phyloP scores from a whole-genome alignment of 2,329 filamentous ascomycete genomes.

The Hymenoscyphus linearis region DNA sequence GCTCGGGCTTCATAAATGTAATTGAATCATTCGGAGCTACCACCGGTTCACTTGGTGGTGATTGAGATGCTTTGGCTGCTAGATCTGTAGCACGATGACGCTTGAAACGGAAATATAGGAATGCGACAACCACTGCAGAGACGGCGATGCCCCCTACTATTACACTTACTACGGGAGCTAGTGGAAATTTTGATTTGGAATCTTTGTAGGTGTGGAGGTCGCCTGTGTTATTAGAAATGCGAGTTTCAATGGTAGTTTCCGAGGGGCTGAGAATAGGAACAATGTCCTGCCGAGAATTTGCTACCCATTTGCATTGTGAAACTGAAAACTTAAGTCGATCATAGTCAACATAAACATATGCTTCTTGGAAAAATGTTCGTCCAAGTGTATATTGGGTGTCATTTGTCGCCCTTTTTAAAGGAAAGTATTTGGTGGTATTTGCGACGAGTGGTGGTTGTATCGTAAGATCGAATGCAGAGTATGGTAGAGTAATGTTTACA shows the following conservation, averaged over 20 bases:
- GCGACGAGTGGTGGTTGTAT: conserved; percentile 30
- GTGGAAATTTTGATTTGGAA: background rate
- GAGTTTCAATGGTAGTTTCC: background rate
- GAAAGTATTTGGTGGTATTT: conserved; percentile 32
- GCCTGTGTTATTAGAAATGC: background rate
- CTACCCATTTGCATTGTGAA: conserved; percentile 33
- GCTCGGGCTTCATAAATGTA: conserved; percentile 4
- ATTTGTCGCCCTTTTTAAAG: conserved; percentile 32
- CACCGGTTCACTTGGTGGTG: background rate
- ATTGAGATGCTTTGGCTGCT: conserved; percentile 1
- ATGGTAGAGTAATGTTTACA: conserved; percentile 33
- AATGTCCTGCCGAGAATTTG: background rate
- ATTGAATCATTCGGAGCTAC: background rate
- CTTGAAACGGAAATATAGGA: conserved; percentile 2
- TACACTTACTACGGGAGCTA: conserved; percentile 5
- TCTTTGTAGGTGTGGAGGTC: background rate
- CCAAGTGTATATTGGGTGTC: conserved; percentile 35
- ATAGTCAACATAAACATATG: conserved; percentile 33
- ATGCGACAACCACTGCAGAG: background rate
- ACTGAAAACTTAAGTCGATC: conserved; percentile 36
- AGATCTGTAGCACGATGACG: background rate
- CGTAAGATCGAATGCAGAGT: conserved; percentile 34
- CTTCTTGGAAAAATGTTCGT: conserved; percentile 36
- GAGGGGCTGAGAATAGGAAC: background rate
- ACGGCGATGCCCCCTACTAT: conserved; percentile 3